Base-by-base conservation (phyloP, 2,329 filamentous ascomycete species). In the Penicillium sp. region DNA sequence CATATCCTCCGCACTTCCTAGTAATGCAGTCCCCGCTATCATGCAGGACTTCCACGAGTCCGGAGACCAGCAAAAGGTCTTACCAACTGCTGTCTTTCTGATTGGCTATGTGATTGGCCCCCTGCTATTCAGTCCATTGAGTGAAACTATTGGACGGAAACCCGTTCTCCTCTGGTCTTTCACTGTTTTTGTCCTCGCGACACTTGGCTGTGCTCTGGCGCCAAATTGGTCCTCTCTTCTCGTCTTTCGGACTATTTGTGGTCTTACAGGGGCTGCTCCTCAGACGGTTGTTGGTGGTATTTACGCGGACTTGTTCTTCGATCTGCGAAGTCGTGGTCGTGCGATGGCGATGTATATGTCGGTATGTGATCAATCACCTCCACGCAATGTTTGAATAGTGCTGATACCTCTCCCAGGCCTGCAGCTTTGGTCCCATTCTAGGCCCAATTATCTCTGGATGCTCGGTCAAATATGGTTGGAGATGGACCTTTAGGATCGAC, bases 401-500 rank as follows among this genome's bases (percentile, higher is more conserved):
- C 50, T 63, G 31, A 62, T 29, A 18, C 4, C 1, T 21, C 10
- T 25, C 15, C 4, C n/a, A 72, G 56, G 70, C 70, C 1, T 72
- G 73, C 4, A 72, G 71, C 4, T 69, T 72, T 23, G 77, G 75
- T 1, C 77, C 78, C 0, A 63, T 74, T 0, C 54, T 77, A 9
- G 75, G 73, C 0, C 77, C 77, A 0, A 72, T 75, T 0, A 75
- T 80, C 23, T 78, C 77, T 0, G 78, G 77, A 0, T 80, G 74
- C 44, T 65, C 71, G 6, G 65, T 73, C 6, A 51, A 64, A 1
- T 63, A 73, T n/a, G 71, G 68, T 1, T 80, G 78, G 78, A 67
- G 76, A 25, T 79, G 77, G 75, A 68, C 72, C 0, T 80, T 79
- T 37, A 77, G 76, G 82, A 80, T 90, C 25, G 86, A 77, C 15